Base-by-base conservation (phyloP, 352 stramenopile genomes). In the Pythium rishiriense region DNA sequence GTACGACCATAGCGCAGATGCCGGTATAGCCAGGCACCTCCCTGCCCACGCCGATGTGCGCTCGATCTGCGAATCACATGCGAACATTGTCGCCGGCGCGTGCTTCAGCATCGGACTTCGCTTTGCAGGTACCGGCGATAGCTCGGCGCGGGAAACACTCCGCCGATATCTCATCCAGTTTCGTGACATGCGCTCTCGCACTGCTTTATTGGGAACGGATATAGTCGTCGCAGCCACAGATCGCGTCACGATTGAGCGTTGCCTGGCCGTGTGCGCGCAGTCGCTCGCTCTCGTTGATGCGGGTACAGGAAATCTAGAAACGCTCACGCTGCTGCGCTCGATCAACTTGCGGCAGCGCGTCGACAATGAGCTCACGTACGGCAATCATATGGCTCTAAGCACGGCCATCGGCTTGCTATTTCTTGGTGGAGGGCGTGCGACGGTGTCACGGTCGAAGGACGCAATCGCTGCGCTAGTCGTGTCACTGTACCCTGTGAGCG, bases 321-420 rank as follows among this genome's bases (percentile, higher is more conserved):
- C 91, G 10, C 75, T 99, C 25, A 78, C 87, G 33, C 48, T 99
- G 3, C 78, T 99, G 41, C 96, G 97, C 14, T 88, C 85, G 3
- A 68, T 93, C 58, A 91, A 87, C 28, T 52, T 96, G 48, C 78
- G 85, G 2, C 85, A 93, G 64, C 81, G 81, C n/a, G 78, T 89
- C 4, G 85, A 96, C 42, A 59, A 71, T 4, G 82, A 91, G 50
- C 87, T 98, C 35, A 95, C 85, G 12, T 99, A 98, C 60, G 97
- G 97, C 9, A 97, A 93, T 35, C 97, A 99, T 76, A 98, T 99
- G 93, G 83, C 89, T 15, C 83, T 97, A 47, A 94, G 85, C 42
- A 93, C 96, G 74, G 90, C 96, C 24, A 98, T 99, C 28, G 97
- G 97, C 0, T 74, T 99, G 52, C 78, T 99, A 8, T 99, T 99